phyloP scores from a whole-genome alignment of 495 filamentous ascomycete genomes.

The Lasiosphaeria ovina region DNA sequence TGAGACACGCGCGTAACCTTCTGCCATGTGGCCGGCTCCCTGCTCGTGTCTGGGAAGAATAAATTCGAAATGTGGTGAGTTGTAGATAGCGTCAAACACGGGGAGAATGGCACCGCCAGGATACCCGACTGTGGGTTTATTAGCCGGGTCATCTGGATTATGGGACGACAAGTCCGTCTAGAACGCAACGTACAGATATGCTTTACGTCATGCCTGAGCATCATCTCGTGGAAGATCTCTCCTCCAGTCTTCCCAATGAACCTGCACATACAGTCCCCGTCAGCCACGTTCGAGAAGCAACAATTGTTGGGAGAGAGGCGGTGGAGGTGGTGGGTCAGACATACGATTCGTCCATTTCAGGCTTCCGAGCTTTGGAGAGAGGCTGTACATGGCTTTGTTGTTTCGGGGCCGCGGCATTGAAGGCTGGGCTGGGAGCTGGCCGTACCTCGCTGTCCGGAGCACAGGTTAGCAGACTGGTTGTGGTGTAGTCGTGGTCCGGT shows the following conservation, averaged over 20 bases:
- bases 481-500: neutral
- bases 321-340: constrained; percentile 30
- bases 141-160: constrained; percentile 16
- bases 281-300: constrained; percentile 22
- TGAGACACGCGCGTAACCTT: constrained; percentile 73
- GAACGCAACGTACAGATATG: constrained; percentile 70
- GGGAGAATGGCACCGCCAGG: constrained; percentile 80
- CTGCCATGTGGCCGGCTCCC: constrained; percentile 78
- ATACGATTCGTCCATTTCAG: constrained; percentile 75
- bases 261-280: constrained; percentile 41
- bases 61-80: constrained; percentile 74
- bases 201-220: constrained; percentile 87
- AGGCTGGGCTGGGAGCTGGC: constrained; percentile 64
- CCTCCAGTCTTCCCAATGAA: constrained; percentile 96
- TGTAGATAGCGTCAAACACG: constrained; percentile 80
- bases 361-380: constrained; percentile 57
- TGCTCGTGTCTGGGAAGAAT: constrained; percentile 78
- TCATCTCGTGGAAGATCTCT: constrained; percentile 99
- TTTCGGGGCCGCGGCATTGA: constrained; percentile 56
- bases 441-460: constrained; percentile 33
- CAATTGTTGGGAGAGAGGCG: neutral
- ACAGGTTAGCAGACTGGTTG: constrained; percentile 21
- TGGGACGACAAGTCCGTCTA: constrained; percentile 3
- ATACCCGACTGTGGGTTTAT: constrained; percentile 57
- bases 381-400: constrained; percentile 62